A percentile compares a stretch with the other conserved stretches of the same genome.
Evolutionary conservation across 139 green algal genomes (phyloP).

Genomic region (Nannochloris sp.): DNA sequence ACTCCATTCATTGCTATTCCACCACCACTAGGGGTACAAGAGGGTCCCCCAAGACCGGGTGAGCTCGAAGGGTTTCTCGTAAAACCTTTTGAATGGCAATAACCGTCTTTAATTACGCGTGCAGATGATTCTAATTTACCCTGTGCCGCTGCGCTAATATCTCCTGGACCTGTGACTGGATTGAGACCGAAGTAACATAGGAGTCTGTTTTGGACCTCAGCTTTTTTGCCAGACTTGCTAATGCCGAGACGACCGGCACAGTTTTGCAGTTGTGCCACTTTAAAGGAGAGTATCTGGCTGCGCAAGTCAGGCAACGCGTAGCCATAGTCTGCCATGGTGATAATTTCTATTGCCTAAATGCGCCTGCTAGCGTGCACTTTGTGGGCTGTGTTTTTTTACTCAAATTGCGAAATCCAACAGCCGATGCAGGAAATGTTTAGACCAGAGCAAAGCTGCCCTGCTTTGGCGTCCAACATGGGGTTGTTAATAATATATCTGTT

Average conservation of each 20-base stretch:
- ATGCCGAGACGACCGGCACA: slow-evolving; percentile 43
- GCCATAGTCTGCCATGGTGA: neutral
- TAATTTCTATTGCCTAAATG: neutral
- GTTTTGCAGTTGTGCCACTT: slow-evolving; percentile 39
- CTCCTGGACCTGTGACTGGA: neutral
- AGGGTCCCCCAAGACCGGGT: neutral
- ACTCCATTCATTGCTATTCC: neutral
- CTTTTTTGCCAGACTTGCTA: slow-evolving; percentile 13
- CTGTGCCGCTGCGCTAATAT: neutral
- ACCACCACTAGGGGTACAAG: neutral
- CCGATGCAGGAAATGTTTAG: neutral
- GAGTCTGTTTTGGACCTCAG: slow-evolving; percentile 24
- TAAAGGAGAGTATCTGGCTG: slow-evolving; percentile 27
- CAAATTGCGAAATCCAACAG: neutral
- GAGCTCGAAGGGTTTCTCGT: neutral
- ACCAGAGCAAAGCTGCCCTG: neutral
- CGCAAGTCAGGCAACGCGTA: neutral
- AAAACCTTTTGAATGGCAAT: slow-evolving; percentile 2
- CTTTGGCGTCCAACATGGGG: neutral
- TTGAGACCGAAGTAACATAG: slow-evolving; percentile 33
- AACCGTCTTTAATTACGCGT: slow-evolving; percentile 3
- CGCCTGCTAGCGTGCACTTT: neutral
- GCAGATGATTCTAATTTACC: slow-evolving; percentile 9
- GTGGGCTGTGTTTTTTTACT: neutral
- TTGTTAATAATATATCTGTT: neutral